Evolutionary conservation across 306 rosid genomes (phyloP).

Genomic region (Echinosophora koreensis): DNA sequence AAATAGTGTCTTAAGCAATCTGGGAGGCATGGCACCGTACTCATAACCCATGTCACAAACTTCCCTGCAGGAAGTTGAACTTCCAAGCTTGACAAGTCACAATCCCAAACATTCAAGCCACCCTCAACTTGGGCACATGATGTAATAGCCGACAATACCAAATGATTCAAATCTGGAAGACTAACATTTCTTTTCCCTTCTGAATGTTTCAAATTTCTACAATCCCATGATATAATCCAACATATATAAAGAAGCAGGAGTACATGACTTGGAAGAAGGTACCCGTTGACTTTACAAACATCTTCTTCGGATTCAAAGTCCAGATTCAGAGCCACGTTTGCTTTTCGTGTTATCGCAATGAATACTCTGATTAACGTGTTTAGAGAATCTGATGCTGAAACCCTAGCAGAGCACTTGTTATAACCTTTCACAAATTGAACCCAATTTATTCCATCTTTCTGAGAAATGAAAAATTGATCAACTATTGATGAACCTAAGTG

Average conservation of each 20-base stretch:
- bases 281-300: conserved; percentile 74
- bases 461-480: conserved; percentile 66
- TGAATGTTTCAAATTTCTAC: conserved; percentile 49
- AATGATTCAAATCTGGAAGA: conserved; percentile 73
- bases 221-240: conserved; percentile 79
- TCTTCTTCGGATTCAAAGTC: conserved; percentile 68
- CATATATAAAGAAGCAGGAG: conserved; percentile 71
- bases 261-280: conserved; percentile 65
- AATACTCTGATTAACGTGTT: conserved; percentile 66
- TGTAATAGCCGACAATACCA: conserved; percentile 64
- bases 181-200: conserved; percentile 45
- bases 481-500: conserved; percentile 64
- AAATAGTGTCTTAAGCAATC: conserved; percentile 71
- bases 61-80: conserved; percentile 72
- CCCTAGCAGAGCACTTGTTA: conserved; percentile 74
- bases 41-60: conserved; percentile 77
- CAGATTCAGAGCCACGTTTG: conserved; percentile 55
- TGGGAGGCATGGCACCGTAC: conserved; percentile 71
- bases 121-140: conserved; percentile 60
- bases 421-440: conserved; percentile 78
- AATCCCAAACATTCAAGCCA: conserved; percentile 65
- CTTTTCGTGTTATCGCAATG: conserved; percentile 34
- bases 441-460: conserved; percentile 75
- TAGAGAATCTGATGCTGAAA: conserved; percentile 65
- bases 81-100: conserved; percentile 64